Evolutionary conservation across 208 protist species (phyloP), one percentile per base, ranked within the genome.

Genomic region (Leishmania arabica): DNA sequence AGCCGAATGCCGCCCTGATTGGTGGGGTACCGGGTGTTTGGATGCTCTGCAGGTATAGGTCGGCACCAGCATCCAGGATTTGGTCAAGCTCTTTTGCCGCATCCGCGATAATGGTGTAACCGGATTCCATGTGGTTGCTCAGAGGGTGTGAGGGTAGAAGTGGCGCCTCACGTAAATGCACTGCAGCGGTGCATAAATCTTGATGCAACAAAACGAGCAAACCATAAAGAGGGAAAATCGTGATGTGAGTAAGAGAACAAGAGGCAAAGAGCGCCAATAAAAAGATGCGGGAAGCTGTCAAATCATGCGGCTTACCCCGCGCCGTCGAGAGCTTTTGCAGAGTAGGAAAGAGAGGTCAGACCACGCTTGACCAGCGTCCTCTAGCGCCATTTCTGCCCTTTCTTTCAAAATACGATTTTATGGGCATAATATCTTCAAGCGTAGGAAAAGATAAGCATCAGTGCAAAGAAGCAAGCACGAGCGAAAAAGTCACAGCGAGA

Each of bases 81-180:
- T 40, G 11, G n/a, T 80, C 65, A 9, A 85, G 69, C 13, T 85
- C 54, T 7, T 42, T 47, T 45, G 76, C 76, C 27, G 81, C 77
- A 17, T 81, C 17, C 0, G n/a, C 17, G 3, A 60, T 45, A 75
- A 75, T 45, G 31, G 45, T 60, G 34, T 60, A n/a, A 40, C 42
- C 51, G 1, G 45, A 62, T 75, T 54, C 51, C 71, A 75, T 75
- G 31, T 51, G 37, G 1, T 6, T 51, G 37, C 49, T 34, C 68
- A 47, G 68, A 49, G 53, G 21, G 13, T 42, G 37, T n/a, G 8
- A 72, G 11, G 6, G 21, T 13, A 24, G 3, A n/a, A 49, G n/a
- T n/a, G 21, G 37, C 8, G 37, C 21, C 15, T 21, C 19, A 47
- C 53, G 13, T 19, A 15, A 72, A 1, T 53, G 42, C 31, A 49